phyloP scores from a whole-genome alignment of 2,329 filamentous ascomycete genomes.

The Trichophyton rubrum region DNA sequence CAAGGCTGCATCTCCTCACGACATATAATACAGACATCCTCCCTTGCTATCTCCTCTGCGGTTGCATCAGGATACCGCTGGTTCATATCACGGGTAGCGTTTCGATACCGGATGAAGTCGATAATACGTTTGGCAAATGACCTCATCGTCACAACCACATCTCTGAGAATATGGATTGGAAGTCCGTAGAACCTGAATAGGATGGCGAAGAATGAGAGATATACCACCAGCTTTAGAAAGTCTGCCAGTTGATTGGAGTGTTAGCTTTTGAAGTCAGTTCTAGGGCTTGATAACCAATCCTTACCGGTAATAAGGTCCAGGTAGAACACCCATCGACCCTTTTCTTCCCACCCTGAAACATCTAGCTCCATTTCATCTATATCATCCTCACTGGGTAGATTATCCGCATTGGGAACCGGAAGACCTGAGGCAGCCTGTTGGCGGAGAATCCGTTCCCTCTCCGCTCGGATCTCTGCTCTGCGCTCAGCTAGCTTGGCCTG shows the following conservation, averaged over 20 bases:
- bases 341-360: conserved; percentile 90
- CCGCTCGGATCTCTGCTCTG: conserved; percentile 51
- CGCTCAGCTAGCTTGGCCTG: conserved; percentile 54
- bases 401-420: conserved; percentile 22
- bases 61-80: conserved; percentile 80
- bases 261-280: conserved; percentile 5
- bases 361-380: conserved; percentile 91
- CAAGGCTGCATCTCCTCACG: conserved; percentile 88
- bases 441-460: conserved; percentile 37
- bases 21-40: conserved; percentile 96
- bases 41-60: conserved; percentile 65
- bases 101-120: conserved; percentile 79
- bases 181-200: conserved; percentile 88
- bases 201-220: conserved; percentile 84
- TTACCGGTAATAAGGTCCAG: conserved; percentile 71
- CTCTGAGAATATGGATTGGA: conserved; percentile 91
- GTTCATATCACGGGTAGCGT: conserved; percentile 90
- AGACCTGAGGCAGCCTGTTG: conserved; percentile 27
- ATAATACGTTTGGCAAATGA: conserved; percentile 84
- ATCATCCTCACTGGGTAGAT: conserved; percentile 55
- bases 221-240: conserved; percentile 80
- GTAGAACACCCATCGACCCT: conserved; percentile 82
- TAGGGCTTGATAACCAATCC: conserved; percentile 15
- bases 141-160: conserved; percentile 84
- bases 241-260: conserved; percentile 39